phyloP scores from a whole-genome alignment of 345 rosid species.

The Eucalyptus erythrocorys region DNA sequence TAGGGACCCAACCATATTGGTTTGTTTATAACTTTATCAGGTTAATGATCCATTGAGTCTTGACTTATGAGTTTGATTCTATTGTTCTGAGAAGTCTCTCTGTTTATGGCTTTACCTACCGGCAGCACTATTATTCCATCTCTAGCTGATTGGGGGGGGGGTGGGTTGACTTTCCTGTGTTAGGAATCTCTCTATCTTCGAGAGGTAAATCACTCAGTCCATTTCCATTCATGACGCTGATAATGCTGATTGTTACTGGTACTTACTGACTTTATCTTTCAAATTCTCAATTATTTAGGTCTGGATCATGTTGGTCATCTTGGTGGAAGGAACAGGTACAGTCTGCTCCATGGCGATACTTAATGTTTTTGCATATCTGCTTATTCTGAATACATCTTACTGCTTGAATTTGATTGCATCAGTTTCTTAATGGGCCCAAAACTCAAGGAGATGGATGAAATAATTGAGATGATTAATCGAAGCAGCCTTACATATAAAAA shows the following conservation, averaged over 20 bases:
- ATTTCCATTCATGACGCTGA: neutral
- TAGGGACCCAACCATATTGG: too few species aligned
- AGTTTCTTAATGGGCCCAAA: slow-evolving; percentile 73
- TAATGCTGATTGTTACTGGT: neutral
- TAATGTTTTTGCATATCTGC: neutral
- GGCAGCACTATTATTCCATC: neutral
- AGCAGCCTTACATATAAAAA: slow-evolving; percentile 18
- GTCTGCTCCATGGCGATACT: neutral
- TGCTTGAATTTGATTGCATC: slow-evolving; percentile 3
- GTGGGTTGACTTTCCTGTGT: neutral
- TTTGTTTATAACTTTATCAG: too few species aligned
- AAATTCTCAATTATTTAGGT: slow-evolving; percentile 88
- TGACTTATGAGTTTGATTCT: too few species aligned
- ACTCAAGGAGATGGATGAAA: slow-evolving; percentile 86
- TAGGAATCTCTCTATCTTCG: neutral
- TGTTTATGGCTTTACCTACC: neutral
- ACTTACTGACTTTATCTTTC: neutral
- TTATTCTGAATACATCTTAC: neutral
- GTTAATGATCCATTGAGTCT: too few species aligned
- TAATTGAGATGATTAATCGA: slow-evolving; percentile 53
- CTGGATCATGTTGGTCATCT: slow-evolving; percentile 95
- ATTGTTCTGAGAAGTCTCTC: too few species aligned
- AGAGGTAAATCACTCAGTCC: neutral
- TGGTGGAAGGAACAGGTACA: slow-evolving; percentile 83
- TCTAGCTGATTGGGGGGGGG: neutral